Evolutionary conservation across 2,329 filamentous ascomycete genomes (phyloP).

Genomic region (Ophiostoma ulmi): DNA sequence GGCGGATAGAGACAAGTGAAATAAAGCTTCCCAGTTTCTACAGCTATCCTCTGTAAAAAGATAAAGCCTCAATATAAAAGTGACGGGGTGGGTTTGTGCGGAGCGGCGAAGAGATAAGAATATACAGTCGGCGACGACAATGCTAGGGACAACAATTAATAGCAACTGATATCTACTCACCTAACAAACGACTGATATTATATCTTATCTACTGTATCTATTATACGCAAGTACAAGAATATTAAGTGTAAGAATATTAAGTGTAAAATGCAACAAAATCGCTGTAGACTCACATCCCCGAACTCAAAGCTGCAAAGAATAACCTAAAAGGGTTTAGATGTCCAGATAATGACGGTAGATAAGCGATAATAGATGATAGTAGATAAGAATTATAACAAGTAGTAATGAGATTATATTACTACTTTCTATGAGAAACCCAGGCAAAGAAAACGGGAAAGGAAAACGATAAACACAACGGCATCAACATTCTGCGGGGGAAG

Average conservation of each 20-base stretch:
- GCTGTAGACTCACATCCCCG: not conserved
- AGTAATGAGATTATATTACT: not conserved
- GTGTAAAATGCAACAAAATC: not conserved
- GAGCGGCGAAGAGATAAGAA: conserved; percentile 10
- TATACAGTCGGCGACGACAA: not conserved
- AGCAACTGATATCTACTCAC: not conserved
- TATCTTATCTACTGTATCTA: not conserved
- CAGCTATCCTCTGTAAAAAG: not conserved
- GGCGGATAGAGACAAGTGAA: not conserved
- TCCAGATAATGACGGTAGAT: not conserved
- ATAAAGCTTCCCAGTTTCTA: not conserved
- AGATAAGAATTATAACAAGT: not conserved
- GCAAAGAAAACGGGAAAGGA: not conserved
- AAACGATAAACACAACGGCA: not conserved
- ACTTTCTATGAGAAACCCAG: not conserved
- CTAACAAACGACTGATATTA: not conserved
- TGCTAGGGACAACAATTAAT: not conserved
- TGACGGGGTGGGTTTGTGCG: not conserved
- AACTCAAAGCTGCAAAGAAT: not conserved
- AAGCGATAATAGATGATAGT: not conserved
- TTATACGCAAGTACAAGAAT: not conserved
- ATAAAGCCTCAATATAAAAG: not conserved
- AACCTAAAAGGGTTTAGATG: not conserved
- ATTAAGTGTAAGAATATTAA: not conserved
- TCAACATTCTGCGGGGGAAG: not conserved